These are phyloP conservation scores for Spatholobus suberectus DNA, from an alignment of 306 rosid species.

Conservation along the genomic window DNA sequence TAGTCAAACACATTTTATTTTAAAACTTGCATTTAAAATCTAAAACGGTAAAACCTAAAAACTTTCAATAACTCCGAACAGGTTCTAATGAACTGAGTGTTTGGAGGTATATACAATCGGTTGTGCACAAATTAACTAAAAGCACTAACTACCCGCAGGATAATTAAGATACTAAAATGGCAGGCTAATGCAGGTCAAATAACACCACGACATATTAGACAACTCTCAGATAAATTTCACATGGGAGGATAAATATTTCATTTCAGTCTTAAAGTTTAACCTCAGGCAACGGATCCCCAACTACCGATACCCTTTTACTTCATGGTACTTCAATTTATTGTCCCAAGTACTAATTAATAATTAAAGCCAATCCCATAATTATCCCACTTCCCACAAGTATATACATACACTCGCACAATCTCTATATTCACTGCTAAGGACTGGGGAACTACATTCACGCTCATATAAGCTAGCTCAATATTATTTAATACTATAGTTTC, in stretches of 20 bases:
- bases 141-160: background rate
- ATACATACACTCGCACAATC: background rate
- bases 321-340: background rate
- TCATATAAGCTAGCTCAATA: background rate
- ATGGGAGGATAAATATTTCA: conserved; percentile 26
- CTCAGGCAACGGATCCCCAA: background rate
- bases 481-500: background rate
- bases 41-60: background rate
- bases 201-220: background rate
- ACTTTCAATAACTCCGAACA: background rate
- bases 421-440: too few relatives aligned
- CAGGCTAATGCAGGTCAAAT: background rate
- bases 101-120: background rate
- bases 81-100: background rate
- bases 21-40: too few relatives aligned
- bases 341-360: conserved; percentile 8
- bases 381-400: background rate
- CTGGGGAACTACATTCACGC: background rate
- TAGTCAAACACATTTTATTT: background rate
- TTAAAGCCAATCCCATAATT: background rate
- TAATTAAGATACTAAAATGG: background rate
- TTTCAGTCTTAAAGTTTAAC: background rate
- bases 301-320: background rate
- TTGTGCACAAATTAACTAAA: background rate
- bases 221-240: conserved; percentile 31